Evolutionary conservation across 2,329 filamentous ascomycete species (phyloP).

Genomic region (Colletotrichum noveboracense): DNA sequence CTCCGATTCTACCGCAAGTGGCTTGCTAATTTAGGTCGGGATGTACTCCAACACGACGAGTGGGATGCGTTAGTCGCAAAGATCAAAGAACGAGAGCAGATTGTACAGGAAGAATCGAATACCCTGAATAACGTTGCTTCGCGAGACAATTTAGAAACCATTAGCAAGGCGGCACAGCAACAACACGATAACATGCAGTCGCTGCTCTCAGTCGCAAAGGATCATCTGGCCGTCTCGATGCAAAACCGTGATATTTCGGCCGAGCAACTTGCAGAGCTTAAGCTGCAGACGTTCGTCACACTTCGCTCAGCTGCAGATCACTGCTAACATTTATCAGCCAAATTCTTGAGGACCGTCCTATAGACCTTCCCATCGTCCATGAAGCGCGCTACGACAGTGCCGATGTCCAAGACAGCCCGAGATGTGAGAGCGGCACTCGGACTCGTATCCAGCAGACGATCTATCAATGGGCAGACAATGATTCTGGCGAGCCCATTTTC

Average conservation of each 20-base stretch:
- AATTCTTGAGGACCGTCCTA: not conserved
- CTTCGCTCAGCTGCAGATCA: not conserved
- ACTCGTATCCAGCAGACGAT: not conserved
- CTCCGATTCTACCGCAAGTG: conserved; percentile 33
- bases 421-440: not conserved
- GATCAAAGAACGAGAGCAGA: not conserved
- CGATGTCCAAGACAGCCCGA: not conserved
- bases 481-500: conserved; percentile 25
- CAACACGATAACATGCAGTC: not conserved
- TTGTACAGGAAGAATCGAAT: not conserved
- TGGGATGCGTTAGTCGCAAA: conserved; percentile 24
- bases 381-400: not conserved
- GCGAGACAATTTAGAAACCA: not conserved
- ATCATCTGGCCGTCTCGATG: not conserved
- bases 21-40: conserved; percentile 7
- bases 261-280: not conserved
- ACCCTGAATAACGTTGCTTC: not conserved
- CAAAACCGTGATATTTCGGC: not conserved
- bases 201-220: not conserved
- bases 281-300: not conserved
- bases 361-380: not conserved
- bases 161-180: not conserved
- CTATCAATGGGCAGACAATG: not conserved
- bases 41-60: conserved; percentile 17
- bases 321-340: not conserved